A percentile compares a stretch with the other conserved stretches of the same genome.
Conservation (phyloP, 345 rosid genomes). For the Citrus mangshanensis region DNA sequence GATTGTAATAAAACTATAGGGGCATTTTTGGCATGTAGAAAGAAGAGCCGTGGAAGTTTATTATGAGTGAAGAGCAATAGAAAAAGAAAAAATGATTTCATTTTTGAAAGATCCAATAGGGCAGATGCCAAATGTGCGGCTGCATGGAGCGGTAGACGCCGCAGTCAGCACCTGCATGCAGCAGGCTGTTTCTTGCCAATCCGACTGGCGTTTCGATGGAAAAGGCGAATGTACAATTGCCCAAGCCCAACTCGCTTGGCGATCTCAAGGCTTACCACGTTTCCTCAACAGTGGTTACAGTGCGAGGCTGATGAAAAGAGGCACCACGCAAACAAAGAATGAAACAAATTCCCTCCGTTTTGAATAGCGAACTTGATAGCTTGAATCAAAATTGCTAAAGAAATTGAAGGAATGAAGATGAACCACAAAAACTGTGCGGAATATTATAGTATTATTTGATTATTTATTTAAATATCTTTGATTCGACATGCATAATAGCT, state of each 20-base stretch:
- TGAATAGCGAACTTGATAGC: too few species aligned
- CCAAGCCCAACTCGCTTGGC: neutral
- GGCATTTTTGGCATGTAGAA: neutral
- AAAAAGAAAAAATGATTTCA: neutral
- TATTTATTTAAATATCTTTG: too few species aligned
- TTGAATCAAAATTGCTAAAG: too few species aligned
- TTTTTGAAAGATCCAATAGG: too few species aligned
- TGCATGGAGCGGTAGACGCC: conserved; percentile 40
- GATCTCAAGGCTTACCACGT: conserved; percentile 12
- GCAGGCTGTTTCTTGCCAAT: conserved; percentile 22
- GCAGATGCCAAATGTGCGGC: conserved; percentile 47
- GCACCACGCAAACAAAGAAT: too few species aligned
- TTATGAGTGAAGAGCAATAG: too few species aligned
- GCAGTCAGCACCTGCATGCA: neutral
- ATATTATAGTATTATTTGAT: too few species aligned
- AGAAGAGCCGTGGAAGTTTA: neutral
- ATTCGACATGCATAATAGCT: too few species aligned
- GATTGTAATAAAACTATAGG: neutral
- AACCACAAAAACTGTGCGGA: too few species aligned
- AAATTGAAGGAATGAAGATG: too few species aligned
- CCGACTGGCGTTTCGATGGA: neutral
- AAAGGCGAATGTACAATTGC: neutral
- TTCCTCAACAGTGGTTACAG: neutral
- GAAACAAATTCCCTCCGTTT: neutral
- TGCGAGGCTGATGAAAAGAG: too few species aligned